phyloP scores from a whole-genome alignment of 352 stramenopile species.

The Globisporangium canariense region DNA sequence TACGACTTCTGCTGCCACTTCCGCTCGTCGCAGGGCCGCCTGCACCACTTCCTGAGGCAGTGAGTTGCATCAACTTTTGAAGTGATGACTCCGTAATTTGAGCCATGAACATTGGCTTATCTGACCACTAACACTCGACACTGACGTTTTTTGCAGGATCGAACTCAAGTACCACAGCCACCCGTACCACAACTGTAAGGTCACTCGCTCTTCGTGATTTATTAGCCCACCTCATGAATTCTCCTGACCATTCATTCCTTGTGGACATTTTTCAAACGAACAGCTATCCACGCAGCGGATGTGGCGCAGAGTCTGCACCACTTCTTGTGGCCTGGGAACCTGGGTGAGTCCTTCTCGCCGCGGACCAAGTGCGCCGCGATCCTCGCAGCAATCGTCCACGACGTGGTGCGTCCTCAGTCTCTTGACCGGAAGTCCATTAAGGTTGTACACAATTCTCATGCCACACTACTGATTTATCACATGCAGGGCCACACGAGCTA shows the following conservation, averaged over 20 bases:
- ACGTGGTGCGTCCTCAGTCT: slow-evolving; percentile 44
- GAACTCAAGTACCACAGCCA: slow-evolving; percentile 62
- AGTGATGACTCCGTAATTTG: background rate
- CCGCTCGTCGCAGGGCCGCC: slow-evolving; percentile 40
- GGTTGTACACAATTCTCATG: no score
- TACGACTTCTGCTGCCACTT: slow-evolving; percentile 68
- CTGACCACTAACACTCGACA: background rate
- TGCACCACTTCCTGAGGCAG: slow-evolving; percentile 63
- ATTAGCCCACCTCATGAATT: background rate
- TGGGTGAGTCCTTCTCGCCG: slow-evolving; percentile 53
- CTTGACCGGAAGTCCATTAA: no score
- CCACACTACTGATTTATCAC: slow-evolving; percentile 3
- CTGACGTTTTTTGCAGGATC: slow-evolving; percentile 27
- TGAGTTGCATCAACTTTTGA: slow-evolving; percentile 18
- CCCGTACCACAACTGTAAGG: slow-evolving; percentile 82
- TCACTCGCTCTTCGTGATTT: background rate
- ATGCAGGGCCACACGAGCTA: slow-evolving; percentile 77
- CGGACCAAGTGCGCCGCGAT: slow-evolving; percentile 71
- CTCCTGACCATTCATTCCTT: background rate
- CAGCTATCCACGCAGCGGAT: slow-evolving; percentile 80
- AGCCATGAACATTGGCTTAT: background rate
- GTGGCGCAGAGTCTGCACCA: slow-evolving; percentile 76
- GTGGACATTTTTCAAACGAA: background rate
- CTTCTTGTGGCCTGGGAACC: slow-evolving; percentile 47
- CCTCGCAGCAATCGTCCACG: slow-evolving; percentile 78